phyloP scores from a whole-genome alignment of 441 rosid species.

The Bocquillonia castaneifolia region DNA sequence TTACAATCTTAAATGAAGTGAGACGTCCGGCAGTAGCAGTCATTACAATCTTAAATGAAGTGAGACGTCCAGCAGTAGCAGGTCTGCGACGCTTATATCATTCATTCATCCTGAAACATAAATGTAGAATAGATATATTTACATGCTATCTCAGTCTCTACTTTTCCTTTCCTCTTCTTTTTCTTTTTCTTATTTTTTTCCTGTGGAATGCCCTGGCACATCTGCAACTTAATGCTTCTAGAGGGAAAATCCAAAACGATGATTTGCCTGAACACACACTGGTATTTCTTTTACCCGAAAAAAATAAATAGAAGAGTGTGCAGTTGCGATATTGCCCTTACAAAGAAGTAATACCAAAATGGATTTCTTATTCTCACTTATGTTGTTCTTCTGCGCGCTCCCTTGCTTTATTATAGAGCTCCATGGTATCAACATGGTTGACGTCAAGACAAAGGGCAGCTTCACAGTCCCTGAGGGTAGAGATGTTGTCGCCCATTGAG shows the following conservation, averaged over 20 bases:
- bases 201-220: conserved; percentile 13
- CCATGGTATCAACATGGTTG: conserved; percentile 50
- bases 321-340: conserved; percentile 24
- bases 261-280: conserved; percentile 7
- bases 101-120: conserved; percentile 15
- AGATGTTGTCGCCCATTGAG: conserved; percentile 56
- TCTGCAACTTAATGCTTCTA: conserved; percentile 20
- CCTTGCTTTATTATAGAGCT: conserved; percentile 52
- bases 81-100: conserved; percentile 23
- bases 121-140: conserved; percentile 33
- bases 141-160: conserved; percentile 41
- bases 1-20: conserved; percentile 17
- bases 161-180: conserved; percentile 17
- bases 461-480: conserved; percentile 75
- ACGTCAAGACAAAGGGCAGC: conserved; percentile 94
- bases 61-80: conserved; percentile 24
- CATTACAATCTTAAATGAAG: conserved; percentile 18
- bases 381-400: conserved; percentile 41
- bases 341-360: conserved; percentile 7
- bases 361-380: conserved; percentile 28
- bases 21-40: not conserved
- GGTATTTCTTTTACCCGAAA: conserved; percentile 27
- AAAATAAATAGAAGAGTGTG: conserved; percentile 19
- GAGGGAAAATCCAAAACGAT: conserved; percentile 33
- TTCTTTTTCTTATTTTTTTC: conserved; percentile 14